Conservation (phyloP, 1,139 yeast genomes). For the Hansenula sp. region DNA sequence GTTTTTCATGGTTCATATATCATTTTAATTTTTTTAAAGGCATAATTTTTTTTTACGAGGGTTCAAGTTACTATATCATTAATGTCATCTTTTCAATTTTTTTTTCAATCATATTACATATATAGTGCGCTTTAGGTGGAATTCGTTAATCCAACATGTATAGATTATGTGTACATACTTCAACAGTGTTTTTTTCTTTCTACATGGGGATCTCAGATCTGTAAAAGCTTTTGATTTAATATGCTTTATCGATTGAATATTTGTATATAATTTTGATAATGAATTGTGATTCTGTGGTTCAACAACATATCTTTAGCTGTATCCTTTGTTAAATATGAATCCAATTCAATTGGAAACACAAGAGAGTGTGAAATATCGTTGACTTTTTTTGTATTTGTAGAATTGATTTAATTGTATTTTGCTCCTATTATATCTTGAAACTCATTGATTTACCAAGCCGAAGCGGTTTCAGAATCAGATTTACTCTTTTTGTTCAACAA, state of each 20-base stretch:
- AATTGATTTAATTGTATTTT: background rate
- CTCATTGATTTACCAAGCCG: slow-evolving; percentile 8
- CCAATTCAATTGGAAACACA: slow-evolving; percentile 1
- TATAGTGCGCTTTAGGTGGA: no score
- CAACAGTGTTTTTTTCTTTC: background rate
- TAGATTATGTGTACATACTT: background rate
- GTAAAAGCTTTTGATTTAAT: no score
- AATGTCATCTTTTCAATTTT: no score
- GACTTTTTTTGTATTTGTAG: slow-evolving; percentile 1
- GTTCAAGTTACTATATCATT: no score
- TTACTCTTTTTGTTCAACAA: slow-evolving; percentile 28
- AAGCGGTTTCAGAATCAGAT: background rate
- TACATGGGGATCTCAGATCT: no score
- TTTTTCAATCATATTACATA: no score
- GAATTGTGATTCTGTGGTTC: background rate
- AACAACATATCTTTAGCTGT: background rate
- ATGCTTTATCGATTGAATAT: slow-evolving; percentile 1
- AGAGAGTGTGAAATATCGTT: background rate
- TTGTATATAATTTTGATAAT: background rate
- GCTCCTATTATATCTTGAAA: background rate
- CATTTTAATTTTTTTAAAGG: no score
- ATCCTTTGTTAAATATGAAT: background rate
- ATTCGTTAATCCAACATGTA: background rate
- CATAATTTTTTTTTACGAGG: no score
- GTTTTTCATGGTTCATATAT: background rate